These are phyloP conservation scores for Puccinia hordei DNA, from an alignment of 1,284 basidiomycete species.

Conservation along the genomic window DNA sequence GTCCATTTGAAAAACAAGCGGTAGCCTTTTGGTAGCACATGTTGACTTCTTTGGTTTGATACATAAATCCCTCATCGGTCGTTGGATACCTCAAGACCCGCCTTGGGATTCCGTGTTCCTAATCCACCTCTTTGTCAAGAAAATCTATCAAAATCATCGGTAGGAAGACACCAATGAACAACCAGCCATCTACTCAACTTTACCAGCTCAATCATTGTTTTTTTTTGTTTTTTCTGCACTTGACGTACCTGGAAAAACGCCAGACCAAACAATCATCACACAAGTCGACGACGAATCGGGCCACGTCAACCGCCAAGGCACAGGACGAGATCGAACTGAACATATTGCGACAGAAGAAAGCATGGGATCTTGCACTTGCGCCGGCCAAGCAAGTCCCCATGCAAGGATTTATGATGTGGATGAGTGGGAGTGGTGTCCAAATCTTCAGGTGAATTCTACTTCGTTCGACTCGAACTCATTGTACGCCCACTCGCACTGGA, in stretches of 20 bases:
- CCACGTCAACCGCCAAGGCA: background rate
- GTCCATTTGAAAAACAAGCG: background rate
- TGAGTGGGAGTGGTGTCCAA: constrained; percentile 88
- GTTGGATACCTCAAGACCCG: background rate
- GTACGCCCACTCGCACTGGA: background rate
- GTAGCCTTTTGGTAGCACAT: background rate
- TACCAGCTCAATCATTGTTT: background rate
- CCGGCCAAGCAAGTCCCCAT: constrained; percentile 86
- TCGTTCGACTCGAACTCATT: background rate
- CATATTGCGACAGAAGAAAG: constrained; percentile 54
- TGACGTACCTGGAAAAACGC: background rate
- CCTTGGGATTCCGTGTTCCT: constrained; percentile 18
- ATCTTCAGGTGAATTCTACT: constrained; percentile 65
- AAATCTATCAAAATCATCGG: background rate
- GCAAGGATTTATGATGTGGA: constrained; percentile 94
- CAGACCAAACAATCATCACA: constrained; percentile 4
- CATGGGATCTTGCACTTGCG: constrained; percentile 58
- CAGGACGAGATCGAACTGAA: constrained; percentile 22
- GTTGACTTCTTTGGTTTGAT: background rate
- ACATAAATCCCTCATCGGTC: background rate
- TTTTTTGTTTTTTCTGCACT: constrained; percentile 1
- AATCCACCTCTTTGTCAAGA: constrained; percentile 15
- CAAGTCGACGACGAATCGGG: background rate
- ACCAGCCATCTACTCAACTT: background rate
- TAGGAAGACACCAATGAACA: background rate